Conservation (phyloP, 106 monocot genomes). For the Cymbidium sinense region DNA sequence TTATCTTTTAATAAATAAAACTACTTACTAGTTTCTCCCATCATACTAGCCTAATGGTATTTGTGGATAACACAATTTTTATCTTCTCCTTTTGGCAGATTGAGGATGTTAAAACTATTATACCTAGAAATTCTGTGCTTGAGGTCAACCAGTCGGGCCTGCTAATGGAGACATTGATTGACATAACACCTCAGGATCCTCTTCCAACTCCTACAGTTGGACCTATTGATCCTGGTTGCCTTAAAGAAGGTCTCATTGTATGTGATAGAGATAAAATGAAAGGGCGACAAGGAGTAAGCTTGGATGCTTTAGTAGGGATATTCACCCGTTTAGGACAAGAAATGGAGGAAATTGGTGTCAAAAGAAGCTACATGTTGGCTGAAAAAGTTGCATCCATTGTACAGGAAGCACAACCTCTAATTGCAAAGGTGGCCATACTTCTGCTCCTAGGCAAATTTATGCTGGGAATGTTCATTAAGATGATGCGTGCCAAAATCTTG, state of each 20-base stretch:
- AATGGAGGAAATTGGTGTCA: slow-evolving; percentile 78
- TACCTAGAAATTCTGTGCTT: slow-evolving; percentile 84
- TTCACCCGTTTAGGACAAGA: slow-evolving; percentile 90
- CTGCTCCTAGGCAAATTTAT: neutral
- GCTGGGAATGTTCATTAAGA: neutral
- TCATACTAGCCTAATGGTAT: too few species aligned
- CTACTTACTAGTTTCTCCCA: too few species aligned
- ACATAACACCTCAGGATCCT: slow-evolving; percentile 87
- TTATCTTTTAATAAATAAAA: too few species aligned
- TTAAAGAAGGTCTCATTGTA: slow-evolving; percentile 77
- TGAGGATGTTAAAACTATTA: slow-evolving; percentile 85
- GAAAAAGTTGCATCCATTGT: slow-evolving; percentile 75
- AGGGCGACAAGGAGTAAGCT: slow-evolving; percentile 83
- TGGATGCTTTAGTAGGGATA: slow-evolving; percentile 91
- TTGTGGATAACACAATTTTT: neutral
- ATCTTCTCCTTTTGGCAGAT: slow-evolving; percentile 32
- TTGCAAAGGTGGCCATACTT: slow-evolving; percentile 49
- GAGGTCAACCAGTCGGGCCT: slow-evolving; percentile 98
- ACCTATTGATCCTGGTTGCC: slow-evolving; percentile 67
- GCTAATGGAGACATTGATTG: slow-evolving; percentile 95
- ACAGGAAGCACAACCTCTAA: slow-evolving; percentile 79
- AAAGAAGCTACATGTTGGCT: slow-evolving; percentile 68
- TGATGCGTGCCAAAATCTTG: neutral
- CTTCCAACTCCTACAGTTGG: slow-evolving; percentile 71
- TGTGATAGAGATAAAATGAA: slow-evolving; percentile 78